Evolutionary conservation across 2,329 filamentous ascomycete species (phyloP), one percentile per base, ranked within the genome.

Genomic region (Ascosphaera pollenicola): DNA sequence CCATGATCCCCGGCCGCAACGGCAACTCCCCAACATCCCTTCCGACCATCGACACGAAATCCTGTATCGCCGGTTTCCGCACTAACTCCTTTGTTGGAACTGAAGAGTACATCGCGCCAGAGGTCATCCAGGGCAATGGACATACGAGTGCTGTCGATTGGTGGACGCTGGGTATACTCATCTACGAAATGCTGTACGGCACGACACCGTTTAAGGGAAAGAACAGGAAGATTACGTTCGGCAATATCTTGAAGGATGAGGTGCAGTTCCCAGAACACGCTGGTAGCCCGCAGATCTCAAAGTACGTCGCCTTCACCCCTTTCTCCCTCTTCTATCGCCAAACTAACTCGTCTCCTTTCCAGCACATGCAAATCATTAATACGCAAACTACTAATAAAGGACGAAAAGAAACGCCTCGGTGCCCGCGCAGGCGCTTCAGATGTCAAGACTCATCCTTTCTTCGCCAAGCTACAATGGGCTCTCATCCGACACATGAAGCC

Each of bases 131-230:
- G 62, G 89, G 89, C 31, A 94, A 87, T 53, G 89, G 89, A 17
- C 89, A 98, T 60, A 98, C 89, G 6, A 95, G 87, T 54, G 89
- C 89, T 11, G 89, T 98, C 11, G 89, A 98, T 58, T 98, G 89
- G 89, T 98, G 89, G 89, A 98, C 89, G 0, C 61, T 98, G 39
- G 89, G 89, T 16, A 95, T 98, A 48, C 62, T 98, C 52, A 84
- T 98, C 41, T 98, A 95, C 57, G 89, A 98, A 60, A 98, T 98
- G 89, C 68, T 98, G 28, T 98, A 87, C 61, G 89, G 89, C 40
- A 98, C 87, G 0, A 98, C 89, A 0, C 89, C 89, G 1, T 98
- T 98, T 69, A 98, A 98, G 65, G 89, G 89, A 49, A 95, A 98
- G 71, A 98, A 94, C 59, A 74, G 89, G 31, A 98, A 95, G 51